Evolutionary conservation across 306 rosid species (phyloP).

Genomic region (Adenanthera pavonina): DNA sequence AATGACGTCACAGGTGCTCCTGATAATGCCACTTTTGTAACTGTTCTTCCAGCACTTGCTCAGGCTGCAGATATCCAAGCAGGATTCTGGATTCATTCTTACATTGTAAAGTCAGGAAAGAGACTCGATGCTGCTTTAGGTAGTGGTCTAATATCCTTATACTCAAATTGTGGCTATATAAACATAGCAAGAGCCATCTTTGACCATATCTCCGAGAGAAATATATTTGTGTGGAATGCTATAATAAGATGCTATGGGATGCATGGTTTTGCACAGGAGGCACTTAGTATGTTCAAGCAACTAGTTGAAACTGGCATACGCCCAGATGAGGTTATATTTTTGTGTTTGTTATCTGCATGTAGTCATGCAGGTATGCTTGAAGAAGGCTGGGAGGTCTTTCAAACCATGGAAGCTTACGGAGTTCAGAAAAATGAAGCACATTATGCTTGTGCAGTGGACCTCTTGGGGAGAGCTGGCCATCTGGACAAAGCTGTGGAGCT

Average conservation of each 20-base stretch:
- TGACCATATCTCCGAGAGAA: slow-evolving; percentile 50
- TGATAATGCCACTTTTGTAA: slow-evolving; percentile 67
- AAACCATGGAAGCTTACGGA: slow-evolving; percentile 62
- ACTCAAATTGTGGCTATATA: slow-evolving; percentile 69
- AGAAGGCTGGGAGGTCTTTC: slow-evolving; percentile 63
- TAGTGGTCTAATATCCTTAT: slow-evolving; percentile 70
- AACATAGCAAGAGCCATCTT: slow-evolving; percentile 63
- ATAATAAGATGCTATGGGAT: slow-evolving; percentile 80
- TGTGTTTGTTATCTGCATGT: slow-evolving; percentile 71
- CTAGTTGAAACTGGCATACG: slow-evolving; percentile 49
- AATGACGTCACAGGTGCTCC: slow-evolving; percentile 45
- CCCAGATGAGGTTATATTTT: slow-evolving; percentile 63
- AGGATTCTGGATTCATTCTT: slow-evolving; percentile 76
- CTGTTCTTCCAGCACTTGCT: slow-evolving; percentile 69
- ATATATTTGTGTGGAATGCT: slow-evolving; percentile 62
- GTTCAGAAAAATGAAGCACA: slow-evolving; percentile 64
- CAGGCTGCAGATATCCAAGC: slow-evolving; percentile 60
- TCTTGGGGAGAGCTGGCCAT: slow-evolving; percentile 78
- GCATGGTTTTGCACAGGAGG: slow-evolving; percentile 68
- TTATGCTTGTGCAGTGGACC: slow-evolving; percentile 84
- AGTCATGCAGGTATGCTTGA: slow-evolving; percentile 74
- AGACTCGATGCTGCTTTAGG: slow-evolving; percentile 60
- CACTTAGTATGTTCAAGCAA: slow-evolving; percentile 58
- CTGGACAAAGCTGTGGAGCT: slow-evolving; percentile 63
- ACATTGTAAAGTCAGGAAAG: slow-evolving; percentile 63